Percentiles rank a stretch among this genome's conserved stretches.
Evolutionary conservation across 2,329 filamentous ascomycete species (phyloP).

Genomic region (Epicoccum nigrum): DNA sequence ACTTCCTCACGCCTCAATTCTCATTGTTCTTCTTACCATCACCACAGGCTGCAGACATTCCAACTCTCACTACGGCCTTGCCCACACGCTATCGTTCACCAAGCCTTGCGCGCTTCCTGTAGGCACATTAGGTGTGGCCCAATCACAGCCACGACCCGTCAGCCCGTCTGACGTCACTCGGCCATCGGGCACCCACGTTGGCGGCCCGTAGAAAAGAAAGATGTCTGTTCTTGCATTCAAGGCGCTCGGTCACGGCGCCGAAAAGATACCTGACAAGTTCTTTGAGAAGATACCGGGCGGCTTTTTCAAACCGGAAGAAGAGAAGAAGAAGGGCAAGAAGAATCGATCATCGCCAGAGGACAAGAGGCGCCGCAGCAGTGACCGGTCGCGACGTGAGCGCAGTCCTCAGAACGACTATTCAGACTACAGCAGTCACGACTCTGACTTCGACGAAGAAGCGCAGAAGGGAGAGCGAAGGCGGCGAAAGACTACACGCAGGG

Average conservation of each 20-base stretch:
- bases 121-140: conserved; percentile 26
- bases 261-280: conserved; percentile 47
- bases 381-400: conserved; percentile 35
- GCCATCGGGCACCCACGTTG: conserved; percentile 32
- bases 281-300: conserved; percentile 48
- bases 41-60: conserved; percentile 10
- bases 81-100: conserved; percentile 33
- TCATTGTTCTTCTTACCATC: conserved; percentile 15
- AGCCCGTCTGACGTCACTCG: conserved; percentile 41
- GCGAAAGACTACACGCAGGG: conserved; percentile 36
- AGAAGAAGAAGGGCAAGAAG: conserved; percentile 34
- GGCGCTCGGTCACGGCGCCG: conserved; percentile 47
- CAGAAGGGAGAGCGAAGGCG: conserved; percentile 30
- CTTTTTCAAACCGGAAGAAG: conserved; percentile 43
- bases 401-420: conserved; percentile 37
- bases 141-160: conserved; percentile 37
- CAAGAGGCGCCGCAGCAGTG: conserved; percentile 23
- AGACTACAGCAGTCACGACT: conserved; percentile 37
- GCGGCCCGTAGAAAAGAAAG: conserved; percentile 29
- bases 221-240: conserved; percentile 48
- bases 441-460: conserved; percentile 41
- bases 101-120: conserved; percentile 25
- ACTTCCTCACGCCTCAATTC: conserved; percentile 12
- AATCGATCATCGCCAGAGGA: conserved; percentile 23
- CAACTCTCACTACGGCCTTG: conserved; percentile 17